Base-by-base conservation (phyloP, 768 basidiomycete species). In the Amanita pallidorosea region DNA sequence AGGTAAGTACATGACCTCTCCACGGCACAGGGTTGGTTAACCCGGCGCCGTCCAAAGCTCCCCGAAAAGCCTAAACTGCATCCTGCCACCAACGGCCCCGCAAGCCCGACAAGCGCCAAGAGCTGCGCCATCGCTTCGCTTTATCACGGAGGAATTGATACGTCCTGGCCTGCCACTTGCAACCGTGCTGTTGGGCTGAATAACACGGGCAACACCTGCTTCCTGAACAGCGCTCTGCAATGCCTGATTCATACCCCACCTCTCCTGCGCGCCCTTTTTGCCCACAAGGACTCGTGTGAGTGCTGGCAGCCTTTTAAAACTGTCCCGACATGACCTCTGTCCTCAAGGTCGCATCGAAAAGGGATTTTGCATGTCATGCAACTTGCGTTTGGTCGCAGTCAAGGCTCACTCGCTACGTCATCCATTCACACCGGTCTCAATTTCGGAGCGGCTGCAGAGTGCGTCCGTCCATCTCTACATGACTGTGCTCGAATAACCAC, bases 161-260 rank as follows among this genome's bases (percentile, higher is more conserved):
- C 73, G 41, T 61, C 80, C 37, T 89, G 85, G 84, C 83, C 85
- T 1, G 47, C 63, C 20, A 64, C 62, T 12, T 72, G 61, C 45
- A 67, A 60, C 48, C 63, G 76, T 46, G 85, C 78, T 36, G 65
- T 61, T 45, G 93, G 93, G 1, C 69, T 97, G 42, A 73, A 78
- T 60, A 97, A 97, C 66, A 83, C 70, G 23, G 91, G 90, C 42
- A 98, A 97, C 61, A 95, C 91, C 2, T 99, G 96, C 67, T 99
- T 95, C 65, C 71, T 97, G 58, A 99, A 99, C 65, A 92, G 91
- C 57, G 88, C 85, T 18, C 68, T 98, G 45, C 96, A 99, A 69
- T 92, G 91, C 59, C 76, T 98, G 45, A 66, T 96, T 12, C 93
- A 98, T 61, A 97, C 95, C 0, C 82, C 93, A 7, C 91, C 94